phyloP scores from a whole-genome alignment of 148 eudicot genomes.

The Simmondsia chinensis region DNA sequence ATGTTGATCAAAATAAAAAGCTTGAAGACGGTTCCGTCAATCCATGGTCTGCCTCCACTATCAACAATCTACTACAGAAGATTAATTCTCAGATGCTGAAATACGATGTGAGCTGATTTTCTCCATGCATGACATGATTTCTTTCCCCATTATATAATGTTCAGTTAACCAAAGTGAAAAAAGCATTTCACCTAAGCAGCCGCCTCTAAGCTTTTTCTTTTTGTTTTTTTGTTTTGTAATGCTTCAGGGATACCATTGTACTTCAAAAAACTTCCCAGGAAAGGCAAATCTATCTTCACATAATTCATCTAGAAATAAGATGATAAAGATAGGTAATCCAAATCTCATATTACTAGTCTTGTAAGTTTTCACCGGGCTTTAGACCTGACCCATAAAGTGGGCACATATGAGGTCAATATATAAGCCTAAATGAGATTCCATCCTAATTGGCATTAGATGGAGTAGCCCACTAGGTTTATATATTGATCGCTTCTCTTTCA shows the following conservation, averaged over 20 bases:
- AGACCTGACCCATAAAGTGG: no score
- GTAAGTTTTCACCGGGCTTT: no score
- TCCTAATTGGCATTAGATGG: no score
- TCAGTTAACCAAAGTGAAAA: not conserved
- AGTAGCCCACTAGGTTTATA: no score
- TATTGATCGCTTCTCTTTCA: no score
- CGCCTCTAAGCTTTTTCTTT: no score
- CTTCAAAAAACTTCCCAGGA: constrained; percentile 54
- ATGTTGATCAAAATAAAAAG: constrained; percentile 9
- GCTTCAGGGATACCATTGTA: constrained; percentile 70
- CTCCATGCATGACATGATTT: not conserved
- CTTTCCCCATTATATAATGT: not conserved
- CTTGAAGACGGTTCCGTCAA: constrained; percentile 25
- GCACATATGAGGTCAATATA: no score
- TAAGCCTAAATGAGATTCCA: no score
- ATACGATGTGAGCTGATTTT: constrained; percentile 42
- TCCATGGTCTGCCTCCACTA: constrained; percentile 64
- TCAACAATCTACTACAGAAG: constrained; percentile 39
- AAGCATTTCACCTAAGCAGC: not conserved
- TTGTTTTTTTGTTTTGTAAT: no score
- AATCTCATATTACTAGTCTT: not conserved
- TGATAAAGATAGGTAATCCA: constrained; percentile 65
- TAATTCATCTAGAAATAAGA: constrained; percentile 61
- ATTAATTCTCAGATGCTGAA: constrained; percentile 45
- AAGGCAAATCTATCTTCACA: constrained; percentile 49